Evolutionary conservation across 2,329 filamentous ascomycete species (phyloP).

Genomic region (Atkinsonella hypoxylon): DNA sequence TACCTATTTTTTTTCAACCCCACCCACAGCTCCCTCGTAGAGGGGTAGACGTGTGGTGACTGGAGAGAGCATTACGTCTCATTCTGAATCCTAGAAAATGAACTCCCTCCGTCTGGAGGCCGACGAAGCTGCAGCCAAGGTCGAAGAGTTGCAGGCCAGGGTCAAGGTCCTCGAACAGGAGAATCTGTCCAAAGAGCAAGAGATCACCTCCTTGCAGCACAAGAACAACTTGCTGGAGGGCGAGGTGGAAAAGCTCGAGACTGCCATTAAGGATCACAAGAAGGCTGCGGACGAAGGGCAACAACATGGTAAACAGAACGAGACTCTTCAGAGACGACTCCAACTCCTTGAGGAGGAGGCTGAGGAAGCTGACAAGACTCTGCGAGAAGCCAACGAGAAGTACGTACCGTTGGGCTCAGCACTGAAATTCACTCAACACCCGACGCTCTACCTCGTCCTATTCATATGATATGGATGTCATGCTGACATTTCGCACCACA

Average conservation of each 20-base stretch:
- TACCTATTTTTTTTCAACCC: slow-evolving; percentile 21
- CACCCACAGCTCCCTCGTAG: slow-evolving; percentile 10
- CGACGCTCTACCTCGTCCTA: not conserved
- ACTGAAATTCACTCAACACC: not conserved
- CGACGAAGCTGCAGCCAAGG: slow-evolving; percentile 69
- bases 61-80: slow-evolving; percentile 4
- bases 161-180: slow-evolving; percentile 90
- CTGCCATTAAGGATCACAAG: slow-evolving; percentile 75
- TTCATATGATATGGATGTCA: not conserved
- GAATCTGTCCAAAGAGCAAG: slow-evolving; percentile 92
- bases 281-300: slow-evolving; percentile 70
- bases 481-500: slow-evolving; percentile 26
- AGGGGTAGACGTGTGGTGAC: slow-evolving; percentile 9
- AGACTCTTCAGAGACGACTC: slow-evolving; percentile 81
- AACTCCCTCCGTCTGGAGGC: slow-evolving; percentile 87
- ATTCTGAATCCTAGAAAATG: slow-evolving; percentile 59
- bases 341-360: slow-evolving; percentile 97
- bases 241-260: slow-evolving; percentile 89
- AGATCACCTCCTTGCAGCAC: slow-evolving; percentile 92
- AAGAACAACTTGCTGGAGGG: slow-evolving; percentile 83
- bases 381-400: slow-evolving; percentile 98
- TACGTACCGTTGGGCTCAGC: slow-evolving; percentile 37
- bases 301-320: slow-evolving; percentile 79
- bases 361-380: slow-evolving; percentile 89
- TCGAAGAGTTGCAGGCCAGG: slow-evolving; percentile 76